Evolutionary conservation across 2,329 filamentous ascomycete genomes (phyloP), one percentile per base, ranked within the genome.

Genomic region (Fusarium compactum): DNA sequence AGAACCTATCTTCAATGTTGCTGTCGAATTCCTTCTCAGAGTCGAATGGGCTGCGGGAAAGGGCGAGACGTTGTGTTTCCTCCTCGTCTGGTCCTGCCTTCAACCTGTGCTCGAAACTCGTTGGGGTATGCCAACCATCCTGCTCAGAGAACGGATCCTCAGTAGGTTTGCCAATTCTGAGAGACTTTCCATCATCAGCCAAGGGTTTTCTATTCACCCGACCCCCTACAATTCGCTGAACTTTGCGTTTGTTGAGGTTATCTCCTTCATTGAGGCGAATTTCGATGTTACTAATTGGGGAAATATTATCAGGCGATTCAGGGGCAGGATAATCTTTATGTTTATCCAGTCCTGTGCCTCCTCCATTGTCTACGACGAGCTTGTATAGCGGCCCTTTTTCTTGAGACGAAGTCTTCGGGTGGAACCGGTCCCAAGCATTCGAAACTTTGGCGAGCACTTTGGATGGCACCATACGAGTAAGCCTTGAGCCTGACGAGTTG

Each of bases 1-100:
- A 76, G 61, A 83, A 76, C 16, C 81, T 80, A 74, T 80, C 76
- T 45, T 80, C 76, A 62, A 83, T 78, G 56, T 82, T 73, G 56
- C 73, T 71, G 44, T 82, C 79, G 58, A 83, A 82, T 48, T 74
- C 78, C 34, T 69, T 67, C 69, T 84, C 82, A 8, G 76, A 66
- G n/a, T 78, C 76, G 65, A 84, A 82, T 62, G 77, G 77, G 30
- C 70, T 71, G 27, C 44, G 34, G 5, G 64, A 47, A 20, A 67
- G 41, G 20, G 59, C 40, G 57, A 18, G 59, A 55, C 8, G 6
- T 44, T 27, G 53, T 54, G 30, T n/a, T 22, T 47, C 45, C 25
- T 62, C 54, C 16, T 57, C 53, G 11, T 54, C 48, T 25, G 46
- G 27, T 6, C 55, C 63, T 27, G 43, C 59, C 46, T 69, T 76